A percentile compares a stretch with the other conserved stretches of the same genome.
Evolutionary conservation across 441 rosid genomes (phyloP).

Genomic region (Lepidium campestre): DNA sequence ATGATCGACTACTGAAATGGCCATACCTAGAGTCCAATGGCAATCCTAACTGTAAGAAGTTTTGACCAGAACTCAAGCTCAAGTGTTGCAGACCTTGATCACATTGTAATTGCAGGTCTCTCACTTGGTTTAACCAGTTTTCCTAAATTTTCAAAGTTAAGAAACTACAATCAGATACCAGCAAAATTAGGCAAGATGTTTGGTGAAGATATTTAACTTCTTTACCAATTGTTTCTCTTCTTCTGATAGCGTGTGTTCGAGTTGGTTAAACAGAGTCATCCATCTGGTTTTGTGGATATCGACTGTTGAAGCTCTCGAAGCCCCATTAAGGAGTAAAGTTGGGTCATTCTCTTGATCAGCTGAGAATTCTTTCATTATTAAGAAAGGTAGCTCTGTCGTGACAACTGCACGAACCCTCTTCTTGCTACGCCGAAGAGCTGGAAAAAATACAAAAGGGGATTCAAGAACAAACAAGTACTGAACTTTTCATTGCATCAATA

Average conservation of each 20-base stretch:
- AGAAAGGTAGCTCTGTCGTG: slow-evolving; percentile 66
- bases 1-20: slow-evolving; percentile 25
- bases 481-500: background rate
- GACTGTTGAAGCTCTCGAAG: slow-evolving; percentile 27
- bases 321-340: slow-evolving; percentile 27
- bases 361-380: slow-evolving; percentile 65
- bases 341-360: slow-evolving; percentile 52
- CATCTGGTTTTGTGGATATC: slow-evolving; percentile 68
- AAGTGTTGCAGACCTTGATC: slow-evolving; percentile 68
- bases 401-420: slow-evolving; percentile 82
- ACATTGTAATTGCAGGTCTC: slow-evolving; percentile 67
- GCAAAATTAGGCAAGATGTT: background rate
- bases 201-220: slow-evolving; percentile 4
- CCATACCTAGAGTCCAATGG: slow-evolving; percentile 30
- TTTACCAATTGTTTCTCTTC: slow-evolving; percentile 87
- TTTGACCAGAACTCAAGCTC: slow-evolving; percentile 32
- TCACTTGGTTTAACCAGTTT: slow-evolving; percentile 67
- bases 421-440: slow-evolving; percentile 89
- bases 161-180: slow-evolving; percentile 11
- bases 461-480: background rate
- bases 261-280: slow-evolving; percentile 68
- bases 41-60: slow-evolving; percentile 35
- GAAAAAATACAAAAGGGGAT: slow-evolving; percentile 18
- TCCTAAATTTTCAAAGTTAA: slow-evolving; percentile 46
- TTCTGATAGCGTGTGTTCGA: slow-evolving; percentile 66